Percentiles rank a stretch among this genome's conserved stretches.
These are phyloP conservation scores for Mortierella polycephala DNA, from an alignment of 371 early-diverging fungal genomes.

Conservation along the genomic window DNA sequence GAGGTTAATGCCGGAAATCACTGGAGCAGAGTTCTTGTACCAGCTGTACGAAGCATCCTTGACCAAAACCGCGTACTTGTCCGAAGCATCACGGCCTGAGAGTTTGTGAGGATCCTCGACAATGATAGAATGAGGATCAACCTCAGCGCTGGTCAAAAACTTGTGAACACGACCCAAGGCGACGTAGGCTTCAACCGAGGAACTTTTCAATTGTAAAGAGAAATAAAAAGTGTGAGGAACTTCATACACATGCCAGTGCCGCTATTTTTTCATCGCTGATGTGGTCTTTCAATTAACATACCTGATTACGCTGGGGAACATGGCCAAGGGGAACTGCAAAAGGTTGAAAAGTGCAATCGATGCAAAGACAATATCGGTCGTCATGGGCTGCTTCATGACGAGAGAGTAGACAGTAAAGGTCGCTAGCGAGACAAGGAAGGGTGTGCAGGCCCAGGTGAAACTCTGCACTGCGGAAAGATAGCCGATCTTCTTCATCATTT, in stretches of 20 bases:
- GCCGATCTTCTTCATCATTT: conserved; percentile 81
- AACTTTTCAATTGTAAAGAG: conserved; percentile 64
- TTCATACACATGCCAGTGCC: too few species aligned
- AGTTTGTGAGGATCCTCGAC: conserved; percentile 34
- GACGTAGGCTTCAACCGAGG: conserved; percentile 87
- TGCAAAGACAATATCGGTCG: conserved; percentile 84
- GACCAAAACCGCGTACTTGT: conserved; percentile 43
- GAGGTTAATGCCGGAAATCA: conserved; percentile 74
- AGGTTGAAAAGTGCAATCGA: conserved; percentile 93
- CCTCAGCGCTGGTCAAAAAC: conserved; percentile 81
- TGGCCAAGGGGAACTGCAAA: conserved; percentile 89
- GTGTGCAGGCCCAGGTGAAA: conserved; percentile 81
- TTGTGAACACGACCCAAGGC: conserved; percentile 82
- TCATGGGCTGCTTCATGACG: conserved; percentile 70
- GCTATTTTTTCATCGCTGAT: too few species aligned
- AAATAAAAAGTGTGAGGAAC: too few species aligned
- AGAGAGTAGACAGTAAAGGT: conserved; percentile 87
- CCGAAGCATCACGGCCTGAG: conserved; percentile 29
- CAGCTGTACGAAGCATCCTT: conserved; percentile 69
- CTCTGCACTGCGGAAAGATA: conserved; percentile 68
- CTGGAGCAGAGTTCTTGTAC: conserved; percentile 61
- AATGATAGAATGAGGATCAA: conserved; percentile 73
- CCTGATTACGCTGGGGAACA: conserved; percentile 75
- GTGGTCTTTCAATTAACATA: too few species aligned
- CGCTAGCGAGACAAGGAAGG: conserved; percentile 87